Base-by-base conservation (phyloP, 1,284 basidiomycete species). In the Irpex lacteus region DNA sequence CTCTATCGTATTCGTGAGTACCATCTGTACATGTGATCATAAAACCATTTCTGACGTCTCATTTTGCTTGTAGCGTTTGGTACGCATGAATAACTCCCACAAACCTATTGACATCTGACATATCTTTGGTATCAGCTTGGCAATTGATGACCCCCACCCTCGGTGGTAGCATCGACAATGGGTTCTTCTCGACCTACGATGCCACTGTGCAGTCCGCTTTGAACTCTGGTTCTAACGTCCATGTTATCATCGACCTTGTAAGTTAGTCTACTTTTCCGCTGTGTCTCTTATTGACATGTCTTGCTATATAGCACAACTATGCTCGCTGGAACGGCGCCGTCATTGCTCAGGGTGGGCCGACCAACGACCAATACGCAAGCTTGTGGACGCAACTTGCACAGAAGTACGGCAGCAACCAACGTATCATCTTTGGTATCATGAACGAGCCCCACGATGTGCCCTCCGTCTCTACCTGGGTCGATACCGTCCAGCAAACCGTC, bases 261-360 rank as follows among this genome's bases (percentile, higher is more conserved):
- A 4, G 73, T 65, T n/a, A 8, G 21, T 15, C 9, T 55, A 58
- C 21, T 19, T 37, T 55, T 18, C 34, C 32, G 2, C 5, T 34
- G 32, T 34, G 32, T 34, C 4, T 34, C 32, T 34, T 34, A 34
- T 34, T 34, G 32, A 34, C 32, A 34, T 34, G 32, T 6, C 32
- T 34, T 7, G 1, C 37, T 47, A 53, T 62, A 52, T 44, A 75
- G 77, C 82, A 84, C 73, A 83, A 84, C 75, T 85, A 84, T 65
- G 83, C 82, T 18, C 76, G 83, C 50, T 83, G 80, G 81, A 81
- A 84, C 63, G 78, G 78, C 21, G 72, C 69, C 37, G 80, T 86
- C 65, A 80, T 86, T 54, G 79, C 78, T 5, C 81, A 84, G 67
- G 85, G 83, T 61, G 85, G 85, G 7, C 85, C 85, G 2, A 80